phyloP scores from a whole-genome alignment of 139 green algal species.

The Trebouxia sp. region DNA sequence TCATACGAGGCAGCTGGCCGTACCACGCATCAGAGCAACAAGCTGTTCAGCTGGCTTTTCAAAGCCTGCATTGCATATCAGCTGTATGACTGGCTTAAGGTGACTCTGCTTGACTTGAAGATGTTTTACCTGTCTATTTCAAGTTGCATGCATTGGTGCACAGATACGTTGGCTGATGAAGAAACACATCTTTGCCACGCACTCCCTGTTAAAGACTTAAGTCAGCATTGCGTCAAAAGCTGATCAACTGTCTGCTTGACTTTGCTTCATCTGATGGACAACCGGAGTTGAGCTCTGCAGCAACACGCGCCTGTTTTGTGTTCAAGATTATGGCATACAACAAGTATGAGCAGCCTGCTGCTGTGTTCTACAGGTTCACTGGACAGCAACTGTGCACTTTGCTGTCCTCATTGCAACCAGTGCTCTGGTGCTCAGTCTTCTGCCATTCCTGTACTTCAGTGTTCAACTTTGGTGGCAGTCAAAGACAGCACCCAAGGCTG shows the following conservation, averaged over 20 bases:
- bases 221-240: too few relatives aligned
- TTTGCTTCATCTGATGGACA: too few relatives aligned
- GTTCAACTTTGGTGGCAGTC: slow-evolving; percentile 35
- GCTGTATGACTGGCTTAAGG: slow-evolving; percentile 41
- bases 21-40: slow-evolving; percentile 4
- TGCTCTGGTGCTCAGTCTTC: slow-evolving; percentile 32
- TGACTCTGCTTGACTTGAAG: background rate
- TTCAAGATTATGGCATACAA: too few relatives aligned
- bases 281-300: too few relatives aligned
- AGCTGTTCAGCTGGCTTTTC: slow-evolving; percentile 51
- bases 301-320: too few relatives aligned
- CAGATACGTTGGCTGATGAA: too few relatives aligned
- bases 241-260: too few relatives aligned
- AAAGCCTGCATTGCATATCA: slow-evolving; percentile 38
- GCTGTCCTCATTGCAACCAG: slow-evolving; percentile 35
- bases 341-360: too few relatives aligned
- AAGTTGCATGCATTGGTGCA: background rate
- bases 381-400: slow-evolving; percentile 40
- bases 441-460: slow-evolving; percentile 42
- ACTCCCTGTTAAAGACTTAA: too few relatives aligned
- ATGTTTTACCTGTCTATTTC: background rate
- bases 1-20: slow-evolving; percentile 15
- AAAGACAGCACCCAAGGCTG: background rate
- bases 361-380: slow-evolving; percentile 27
- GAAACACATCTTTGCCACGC: too few relatives aligned